Evolutionary conservation across 352 stramenopile species (phyloP), one percentile per base, ranked within the genome.

Genomic region (Peronospora farinosa): DNA sequence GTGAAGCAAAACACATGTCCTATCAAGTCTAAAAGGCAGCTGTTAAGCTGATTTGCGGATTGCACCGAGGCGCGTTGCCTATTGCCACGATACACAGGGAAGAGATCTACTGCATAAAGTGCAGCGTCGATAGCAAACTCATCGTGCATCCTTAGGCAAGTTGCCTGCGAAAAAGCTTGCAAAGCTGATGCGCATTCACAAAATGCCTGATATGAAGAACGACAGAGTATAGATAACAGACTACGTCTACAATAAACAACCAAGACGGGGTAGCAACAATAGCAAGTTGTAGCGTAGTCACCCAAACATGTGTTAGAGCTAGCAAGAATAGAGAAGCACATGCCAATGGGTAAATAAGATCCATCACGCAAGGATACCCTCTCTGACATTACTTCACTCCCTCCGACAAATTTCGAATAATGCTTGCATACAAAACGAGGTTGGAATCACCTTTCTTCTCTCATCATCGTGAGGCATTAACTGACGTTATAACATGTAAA

Each of bases 241-340:
- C 8, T 12, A 25, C n/a, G n/a, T 9, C 8, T 44, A 31, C 39
- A 31, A 32, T 44, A 47, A 37, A 25, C 41, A 47, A 28, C 2
- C 27, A 27, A 44, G 17, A 28, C 8, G 4, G 12, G 7, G 7
- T n/a, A 10, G 40, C 41, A 38, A 38, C n/a, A 3, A 7, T 7
- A 12, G 11, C 27, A 47, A 9, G 15, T 8, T 32, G 44, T 42
- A 27, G 10, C 44, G 38, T 17, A 40, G 33, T 52, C 35, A 47
- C 53, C 46, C 40, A 31, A 56, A 50, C 53, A 61, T 46, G 53
- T 61, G 53, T 61, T 61, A 7, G 3, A 11, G 10, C 3, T 15
- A 39, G 28, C 21, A 25, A 30, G 41, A 27, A 51, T 40, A 46
- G 41, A 43, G 21, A 38, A 15, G 33, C 33, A 27, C 45, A 12